Evolutionary conservation across 2,329 filamentous ascomycete genomes (phyloP), one percentile per base, ranked within the genome.

Genomic region (Tolypocladium ophioglossoides): DNA sequence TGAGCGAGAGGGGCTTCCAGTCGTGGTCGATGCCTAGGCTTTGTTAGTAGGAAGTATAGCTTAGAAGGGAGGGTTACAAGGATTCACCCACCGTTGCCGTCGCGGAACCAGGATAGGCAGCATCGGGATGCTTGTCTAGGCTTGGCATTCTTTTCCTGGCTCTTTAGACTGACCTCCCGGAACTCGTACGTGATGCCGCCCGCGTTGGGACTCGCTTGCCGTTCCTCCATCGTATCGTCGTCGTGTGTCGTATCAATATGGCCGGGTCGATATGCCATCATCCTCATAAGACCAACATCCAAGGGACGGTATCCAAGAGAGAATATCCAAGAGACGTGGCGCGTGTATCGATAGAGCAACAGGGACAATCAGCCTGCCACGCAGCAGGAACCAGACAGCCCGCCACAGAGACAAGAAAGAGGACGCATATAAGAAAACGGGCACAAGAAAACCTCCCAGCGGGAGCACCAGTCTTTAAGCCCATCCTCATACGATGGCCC

Each of bases 1-100:
- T 38, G 37, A 50, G 50, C 3, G 52, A 54, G 9, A 44, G 16
- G 5, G 52, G 52, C 38, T 54, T 54, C 52, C 52, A 54, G 16
- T 47, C 47, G 27, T 20, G 30, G 10, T 37, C 16, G 20, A 46
- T 38, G 32, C 48, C 48, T 50, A 7, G 5, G n/a, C 30, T 12
- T 7, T 38, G 20, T 52, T 11, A 27, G 41, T 4, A 22, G 11
- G 40, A 22, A 24, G 11, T 20, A 22, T 11, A 24, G 5, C 20
- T 4, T 44, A 10, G 18, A 20, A 3, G 46, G 16, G 27, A 12
- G 3, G 16, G 12, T 11, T n/a, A 11, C 20, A n/a, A 10, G 14
- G 22, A 24, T 11, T 22, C n/a, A 22, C 47, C n/a, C n/a, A 12
- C n/a, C 48, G 14, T 50, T 34, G 32, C 34, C 34, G 12, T 38